Conservation (phyloP, 257 asterid genomes). For the Rhazya stricta region DNA sequence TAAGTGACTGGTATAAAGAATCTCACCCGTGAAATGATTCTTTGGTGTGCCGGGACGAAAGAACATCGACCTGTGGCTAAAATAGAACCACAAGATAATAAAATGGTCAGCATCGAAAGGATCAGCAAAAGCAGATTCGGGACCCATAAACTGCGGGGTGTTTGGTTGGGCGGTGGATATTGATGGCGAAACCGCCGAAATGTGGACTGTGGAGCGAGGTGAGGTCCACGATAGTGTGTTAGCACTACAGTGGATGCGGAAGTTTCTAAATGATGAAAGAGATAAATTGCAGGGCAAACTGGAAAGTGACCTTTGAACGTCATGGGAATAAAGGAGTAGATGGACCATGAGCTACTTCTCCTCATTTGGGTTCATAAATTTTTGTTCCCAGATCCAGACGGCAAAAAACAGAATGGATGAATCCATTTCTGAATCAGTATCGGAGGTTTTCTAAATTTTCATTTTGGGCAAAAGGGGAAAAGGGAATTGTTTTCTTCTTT, state of each 20-base stretch:
- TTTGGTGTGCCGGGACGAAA: background rate
- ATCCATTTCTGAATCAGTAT: background rate
- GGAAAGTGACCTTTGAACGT: background rate
- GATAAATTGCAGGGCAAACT: background rate
- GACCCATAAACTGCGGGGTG: background rate
- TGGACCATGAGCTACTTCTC: too few relatives aligned
- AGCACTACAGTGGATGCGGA: background rate
- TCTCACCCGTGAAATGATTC: background rate
- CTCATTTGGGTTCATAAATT: background rate
- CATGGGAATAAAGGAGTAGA: too few relatives aligned
- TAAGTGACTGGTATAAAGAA: background rate
- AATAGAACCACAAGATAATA: background rate
- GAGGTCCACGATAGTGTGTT: background rate
- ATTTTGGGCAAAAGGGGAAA: background rate
- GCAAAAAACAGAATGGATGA: background rate
- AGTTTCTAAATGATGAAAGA: background rate
- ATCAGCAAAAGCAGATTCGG: background rate
- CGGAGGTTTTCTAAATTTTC: background rate
- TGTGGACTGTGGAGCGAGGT: background rate
- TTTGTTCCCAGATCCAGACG: background rate
- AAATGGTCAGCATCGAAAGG: background rate
- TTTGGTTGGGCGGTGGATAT: slow-evolving; percentile 5
- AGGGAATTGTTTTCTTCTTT: too few relatives aligned
- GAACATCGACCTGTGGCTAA: background rate
- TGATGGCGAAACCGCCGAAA: slow-evolving; percentile 1